A percentile compares a stretch with the other conserved stretches of the same genome.
phyloP scores from a whole-genome alignment of 2,329 filamentous ascomycete genomes.

The Exophiala aquamarina region DNA sequence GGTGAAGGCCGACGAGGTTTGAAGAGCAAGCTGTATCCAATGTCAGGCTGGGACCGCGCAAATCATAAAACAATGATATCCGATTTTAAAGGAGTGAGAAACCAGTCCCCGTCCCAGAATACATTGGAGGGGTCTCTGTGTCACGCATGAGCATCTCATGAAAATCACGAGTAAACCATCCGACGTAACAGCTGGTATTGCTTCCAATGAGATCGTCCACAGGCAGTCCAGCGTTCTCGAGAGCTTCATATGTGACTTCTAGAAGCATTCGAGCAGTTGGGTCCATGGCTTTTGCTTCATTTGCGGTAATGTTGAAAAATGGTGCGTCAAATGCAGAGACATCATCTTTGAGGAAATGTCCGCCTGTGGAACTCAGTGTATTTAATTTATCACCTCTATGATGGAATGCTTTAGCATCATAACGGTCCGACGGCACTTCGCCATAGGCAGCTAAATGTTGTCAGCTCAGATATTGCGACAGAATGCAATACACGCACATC shows the following conservation, averaged over 20 bases:
- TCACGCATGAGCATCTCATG: constrained; percentile 33
- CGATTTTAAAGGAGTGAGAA: constrained; percentile 36
- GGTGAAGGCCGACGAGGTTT: constrained; percentile 30
- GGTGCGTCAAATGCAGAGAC: constrained; percentile 34
- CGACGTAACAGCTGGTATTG: constrained; percentile 34
- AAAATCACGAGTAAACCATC: constrained; percentile 33
- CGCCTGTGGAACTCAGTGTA: constrained; percentile 3
- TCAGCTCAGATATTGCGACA: not conserved
- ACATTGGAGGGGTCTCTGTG: constrained; percentile 25
- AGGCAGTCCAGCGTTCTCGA: constrained; percentile 35
- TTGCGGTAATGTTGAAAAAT: constrained; percentile 36
- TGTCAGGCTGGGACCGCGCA: constrained; percentile 40
- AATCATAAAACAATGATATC: constrained; percentile 34
- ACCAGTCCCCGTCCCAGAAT: constrained; percentile 27
- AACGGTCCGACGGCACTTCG: constrained; percentile 5
- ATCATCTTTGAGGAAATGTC: constrained; percentile 32
- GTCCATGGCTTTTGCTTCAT: constrained; percentile 35
- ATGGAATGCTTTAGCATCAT: constrained; percentile 12
- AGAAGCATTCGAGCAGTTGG: constrained; percentile 32
- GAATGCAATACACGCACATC: not conserved
- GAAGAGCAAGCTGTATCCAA: constrained; percentile 62
- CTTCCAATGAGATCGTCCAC: constrained; percentile 29
- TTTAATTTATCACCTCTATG: constrained; percentile 5
- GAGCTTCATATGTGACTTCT: constrained; percentile 32
- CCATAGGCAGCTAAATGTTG: constrained; percentile 2